Evolutionary conservation across 164 flowering plant genomes (phyloP), one percentile per base, ranked within the genome.

Genomic region (Malania oleifera): DNA sequence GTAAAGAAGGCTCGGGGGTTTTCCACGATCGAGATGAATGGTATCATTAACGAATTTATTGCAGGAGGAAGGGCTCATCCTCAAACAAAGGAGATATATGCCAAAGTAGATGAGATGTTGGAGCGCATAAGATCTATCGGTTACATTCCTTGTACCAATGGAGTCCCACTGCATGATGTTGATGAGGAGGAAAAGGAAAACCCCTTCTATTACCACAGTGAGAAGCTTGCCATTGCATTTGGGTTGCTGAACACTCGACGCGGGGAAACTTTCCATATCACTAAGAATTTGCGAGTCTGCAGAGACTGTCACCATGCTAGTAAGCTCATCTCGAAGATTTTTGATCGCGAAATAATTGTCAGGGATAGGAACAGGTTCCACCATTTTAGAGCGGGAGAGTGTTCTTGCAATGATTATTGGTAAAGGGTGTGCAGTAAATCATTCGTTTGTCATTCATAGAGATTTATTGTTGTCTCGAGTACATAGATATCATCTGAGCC

Each of bases 201-300:
- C 40, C 71, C 76, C 17, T 66, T 81, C 51, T 46, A 54, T 52
- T 77, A 73, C 66, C 96, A 87, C 59, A 83, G 89, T 63, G 91
- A 87, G 74, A 87, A 85, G 62, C 75, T 87, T 24, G 96, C 87
- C 19, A 79, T 85, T 62, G 87, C 89, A 19, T 83, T 69, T 60
- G 91, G 91, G 6, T 63, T 85, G 64, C 46, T 83, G 70, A 81
- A 75, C 56, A 74, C 75, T 3, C 70, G 70, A 34, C 67, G 69
- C 0, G 95, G 84, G 40, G 64, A 74, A 39, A 71, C 62, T 40
- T 69, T 85, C 57, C 73, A 87, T 12, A 67, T 87, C 19, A 66
- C 79, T 3, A 87, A 85, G 75, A 85, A 85, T 44, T 71, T 87
- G 68, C 64, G 87, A 19, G 75, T 84, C 4, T 87, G 95, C 60